These are phyloP conservation scores for Claviceps lovelessii DNA, from an alignment of 2,329 filamentous ascomycete species.

Conservation along the genomic window DNA sequence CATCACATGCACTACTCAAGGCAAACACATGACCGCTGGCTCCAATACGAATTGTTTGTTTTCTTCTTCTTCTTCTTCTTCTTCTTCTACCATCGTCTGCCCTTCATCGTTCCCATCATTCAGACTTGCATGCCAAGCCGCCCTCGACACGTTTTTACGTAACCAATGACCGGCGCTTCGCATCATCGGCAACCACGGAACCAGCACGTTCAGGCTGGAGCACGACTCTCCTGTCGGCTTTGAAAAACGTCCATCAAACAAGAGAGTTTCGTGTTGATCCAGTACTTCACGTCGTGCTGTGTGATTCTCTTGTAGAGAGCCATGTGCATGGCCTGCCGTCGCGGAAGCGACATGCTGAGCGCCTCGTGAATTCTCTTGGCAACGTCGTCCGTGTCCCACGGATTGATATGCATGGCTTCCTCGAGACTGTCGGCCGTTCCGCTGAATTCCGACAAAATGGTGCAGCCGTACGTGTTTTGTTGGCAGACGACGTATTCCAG, in stretches of 20 bases:
- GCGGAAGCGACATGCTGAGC: constrained; percentile 55
- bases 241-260: constrained; percentile 2
- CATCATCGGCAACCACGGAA: background rate
- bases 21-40: too few species aligned
- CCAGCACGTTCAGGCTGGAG: background rate
- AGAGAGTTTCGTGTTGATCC: background rate
- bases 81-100: too few species aligned
- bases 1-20: too few species aligned
- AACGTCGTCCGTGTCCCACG: constrained; percentile 76
- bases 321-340: constrained; percentile 27
- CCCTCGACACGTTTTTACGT: too few species aligned
- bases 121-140: too few species aligned
- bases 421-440: constrained; percentile 75
- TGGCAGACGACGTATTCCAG: constrained; percentile 89
- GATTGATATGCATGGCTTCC: constrained; percentile 86
- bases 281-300: constrained; percentile 3
- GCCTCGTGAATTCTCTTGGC: constrained; percentile 70
- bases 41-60: too few species aligned
- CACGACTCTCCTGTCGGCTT: background rate
- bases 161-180: background rate
- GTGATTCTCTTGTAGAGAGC: constrained; percentile 3
- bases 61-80: too few species aligned
- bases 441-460: constrained; percentile 95
- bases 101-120: too few species aligned
- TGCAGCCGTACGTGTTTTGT: constrained; percentile 66